phyloP scores from a whole-genome alignment of 2,329 filamentous ascomycete species.

The Trichoderma lentiforme region DNA sequence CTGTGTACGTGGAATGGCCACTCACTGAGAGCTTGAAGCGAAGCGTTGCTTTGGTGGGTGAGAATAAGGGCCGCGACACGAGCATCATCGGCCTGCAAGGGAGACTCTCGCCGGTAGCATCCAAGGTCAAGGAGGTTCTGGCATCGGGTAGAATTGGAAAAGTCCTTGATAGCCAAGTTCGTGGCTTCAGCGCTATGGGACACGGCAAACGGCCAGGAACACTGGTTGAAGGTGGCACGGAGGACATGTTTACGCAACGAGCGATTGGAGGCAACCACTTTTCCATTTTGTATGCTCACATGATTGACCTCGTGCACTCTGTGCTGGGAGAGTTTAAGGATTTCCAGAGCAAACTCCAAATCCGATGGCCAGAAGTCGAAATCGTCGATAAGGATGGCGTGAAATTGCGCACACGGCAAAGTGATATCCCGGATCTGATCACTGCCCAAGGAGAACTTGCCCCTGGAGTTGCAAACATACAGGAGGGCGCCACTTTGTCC shows the following conservation, averaged over 20 bases:
- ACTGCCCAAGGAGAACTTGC: slow-evolving; percentile 3
- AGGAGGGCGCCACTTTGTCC: background rate
- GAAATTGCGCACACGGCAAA: background rate
- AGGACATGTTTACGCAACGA: background rate
- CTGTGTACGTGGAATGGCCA: slow-evolving; percentile 9
- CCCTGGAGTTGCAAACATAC: background rate
- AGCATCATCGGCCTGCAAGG: slow-evolving; percentile 10
- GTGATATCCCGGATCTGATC: background rate
- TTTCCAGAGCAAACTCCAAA: background rate
- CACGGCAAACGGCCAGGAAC: slow-evolving; percentile 1
- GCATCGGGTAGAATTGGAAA: background rate
- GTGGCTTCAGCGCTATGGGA: background rate
- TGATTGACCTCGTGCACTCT: slow-evolving; percentile 10
- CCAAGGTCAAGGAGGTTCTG: background rate
- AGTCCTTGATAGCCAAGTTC: background rate
- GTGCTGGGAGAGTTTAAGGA: background rate
- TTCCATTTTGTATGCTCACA: slow-evolving; percentile 3
- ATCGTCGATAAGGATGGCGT: background rate
- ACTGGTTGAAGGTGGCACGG: background rate
- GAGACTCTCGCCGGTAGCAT: background rate
- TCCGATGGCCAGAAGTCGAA: slow-evolving; percentile 1
- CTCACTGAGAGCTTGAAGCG: slow-evolving; percentile 5
- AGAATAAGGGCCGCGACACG: background rate
- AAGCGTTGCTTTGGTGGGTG: background rate
- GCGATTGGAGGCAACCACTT: slow-evolving; percentile 3